These are phyloP conservation scores for Macrocybe gigantea DNA, from an alignment of 768 basidiomycete species.

Conservation along the genomic window DNA sequence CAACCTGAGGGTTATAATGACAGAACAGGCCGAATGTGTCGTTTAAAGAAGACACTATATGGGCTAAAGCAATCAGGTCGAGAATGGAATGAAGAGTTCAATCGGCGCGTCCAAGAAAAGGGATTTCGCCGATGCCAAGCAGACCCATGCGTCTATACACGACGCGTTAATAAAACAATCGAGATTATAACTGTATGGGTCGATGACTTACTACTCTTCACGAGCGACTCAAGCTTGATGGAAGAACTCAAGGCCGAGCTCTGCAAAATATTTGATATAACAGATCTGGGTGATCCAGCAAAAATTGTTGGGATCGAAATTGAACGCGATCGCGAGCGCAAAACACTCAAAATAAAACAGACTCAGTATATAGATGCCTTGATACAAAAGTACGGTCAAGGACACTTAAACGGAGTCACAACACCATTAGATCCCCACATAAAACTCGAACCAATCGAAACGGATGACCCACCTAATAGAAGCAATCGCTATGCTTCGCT, in stretches of 20 bases:
- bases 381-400: slow-evolving; percentile 16
- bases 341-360: slow-evolving; percentile 18
- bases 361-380: no score
- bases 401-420: slow-evolving; percentile 14
- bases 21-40: no score
- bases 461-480: background rate
- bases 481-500: background rate
- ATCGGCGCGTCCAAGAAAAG: no score
- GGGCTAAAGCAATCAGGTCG: slow-evolving; percentile 21
- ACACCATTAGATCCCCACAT: slow-evolving; percentile 19
- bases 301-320: slow-evolving; percentile 28
- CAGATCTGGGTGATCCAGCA: slow-evolving; percentile 18
- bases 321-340: slow-evolving; percentile 6
- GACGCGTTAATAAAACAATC: background rate
- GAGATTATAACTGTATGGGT: slow-evolving; percentile 21
- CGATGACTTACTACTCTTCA: slow-evolving; percentile 26
- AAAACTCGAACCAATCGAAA: slow-evolving; percentile 8
- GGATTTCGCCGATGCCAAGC: no score
- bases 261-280: slow-evolving; percentile 19
- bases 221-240: slow-evolving; percentile 8
- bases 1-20: slow-evolving; percentile 12
- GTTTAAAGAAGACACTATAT: slow-evolving; percentile 25
- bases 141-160: background rate
- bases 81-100: background rate
- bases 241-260: slow-evolving; percentile 16